Evolutionary conservation across 148 eudicot species (phyloP).

Genomic region (Persicaria maculosa): DNA sequence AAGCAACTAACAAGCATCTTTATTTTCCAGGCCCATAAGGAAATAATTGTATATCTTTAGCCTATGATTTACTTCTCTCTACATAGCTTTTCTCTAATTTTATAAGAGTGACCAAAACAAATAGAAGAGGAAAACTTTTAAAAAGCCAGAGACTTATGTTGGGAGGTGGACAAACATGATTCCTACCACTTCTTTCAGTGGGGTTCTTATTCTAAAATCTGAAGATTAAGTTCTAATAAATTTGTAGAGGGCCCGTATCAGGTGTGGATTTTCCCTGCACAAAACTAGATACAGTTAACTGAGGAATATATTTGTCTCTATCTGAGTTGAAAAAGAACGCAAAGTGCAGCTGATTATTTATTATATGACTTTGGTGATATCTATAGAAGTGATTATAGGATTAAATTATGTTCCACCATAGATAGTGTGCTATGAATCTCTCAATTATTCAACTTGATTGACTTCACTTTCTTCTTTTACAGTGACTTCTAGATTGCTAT

Average conservation of each 20-base stretch:
- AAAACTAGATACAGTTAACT: background rate
- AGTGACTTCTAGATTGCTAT: background rate
- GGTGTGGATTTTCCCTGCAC: too few relatives aligned
- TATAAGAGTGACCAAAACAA: background rate
- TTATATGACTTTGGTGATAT: slow-evolving; percentile 14
- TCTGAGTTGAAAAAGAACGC: background rate
- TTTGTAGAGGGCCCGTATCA: background rate
- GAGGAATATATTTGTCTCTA: background rate
- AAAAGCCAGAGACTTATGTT: background rate
- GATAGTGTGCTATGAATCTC: slow-evolving; percentile 35
- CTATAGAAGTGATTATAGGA: background rate
- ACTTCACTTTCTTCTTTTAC: background rate
- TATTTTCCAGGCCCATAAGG: background rate
- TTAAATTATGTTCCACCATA: slow-evolving; percentile 33
- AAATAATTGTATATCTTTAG: background rate
- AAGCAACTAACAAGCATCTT: background rate
- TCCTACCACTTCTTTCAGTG: background rate
- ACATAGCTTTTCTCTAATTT: background rate
- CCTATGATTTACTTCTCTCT: background rate
- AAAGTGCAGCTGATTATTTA: background rate
- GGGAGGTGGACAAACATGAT: background rate
- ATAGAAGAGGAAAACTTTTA: background rate
- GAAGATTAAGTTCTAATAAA: background rate
- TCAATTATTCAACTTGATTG: background rate
- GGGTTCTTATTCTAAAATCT: background rate